phyloP scores from a whole-genome alignment of 768 basidiomycete species.

The Tubosaeta brunneosetosa region DNA sequence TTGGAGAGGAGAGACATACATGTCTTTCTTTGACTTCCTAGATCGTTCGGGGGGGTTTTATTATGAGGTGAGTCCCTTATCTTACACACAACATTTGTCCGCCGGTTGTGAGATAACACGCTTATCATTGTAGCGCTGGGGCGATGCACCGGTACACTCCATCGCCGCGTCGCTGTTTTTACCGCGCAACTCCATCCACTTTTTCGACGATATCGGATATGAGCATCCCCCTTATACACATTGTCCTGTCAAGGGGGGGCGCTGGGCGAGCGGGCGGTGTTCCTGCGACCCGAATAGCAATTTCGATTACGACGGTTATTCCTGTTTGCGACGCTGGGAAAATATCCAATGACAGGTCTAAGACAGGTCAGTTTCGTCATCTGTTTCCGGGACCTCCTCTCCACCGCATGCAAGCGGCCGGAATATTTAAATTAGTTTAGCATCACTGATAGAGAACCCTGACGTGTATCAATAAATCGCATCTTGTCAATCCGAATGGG shows the following conservation, averaged over 20 bases:
- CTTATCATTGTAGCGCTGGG: conserved; percentile 62
- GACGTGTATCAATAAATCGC: background rate
- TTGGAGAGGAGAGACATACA: conserved; percentile 80
- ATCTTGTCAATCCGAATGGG: too few relatives aligned
- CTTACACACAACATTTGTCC: background rate
- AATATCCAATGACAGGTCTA: background rate
- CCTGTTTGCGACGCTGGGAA: conserved; percentile 25
- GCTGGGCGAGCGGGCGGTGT: conserved; percentile 21
- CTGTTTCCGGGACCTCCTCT: background rate
- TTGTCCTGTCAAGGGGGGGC: conserved; percentile 18
- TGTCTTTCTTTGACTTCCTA: conserved; percentile 78
- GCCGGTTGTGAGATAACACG: background rate
- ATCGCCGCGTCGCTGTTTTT: conserved; percentile 91
- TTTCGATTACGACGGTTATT: conserved; percentile 29
- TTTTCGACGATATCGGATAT: conserved; percentile 83
- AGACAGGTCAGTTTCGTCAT: background rate
- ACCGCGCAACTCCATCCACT: conserved; percentile 85
- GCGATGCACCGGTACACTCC: conserved; percentile 88
- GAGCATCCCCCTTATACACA: conserved; percentile 26
- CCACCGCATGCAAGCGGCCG: background rate
- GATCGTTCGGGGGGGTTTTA: conserved; percentile 83
- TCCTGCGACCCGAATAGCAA: conserved; percentile 19
- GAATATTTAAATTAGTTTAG: background rate
- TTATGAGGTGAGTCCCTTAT: conserved; percentile 56
- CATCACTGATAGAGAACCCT: background rate